phyloP scores from a whole-genome alignment of 2,329 filamentous ascomycete species.

The Corniculantispora saksenae region DNA sequence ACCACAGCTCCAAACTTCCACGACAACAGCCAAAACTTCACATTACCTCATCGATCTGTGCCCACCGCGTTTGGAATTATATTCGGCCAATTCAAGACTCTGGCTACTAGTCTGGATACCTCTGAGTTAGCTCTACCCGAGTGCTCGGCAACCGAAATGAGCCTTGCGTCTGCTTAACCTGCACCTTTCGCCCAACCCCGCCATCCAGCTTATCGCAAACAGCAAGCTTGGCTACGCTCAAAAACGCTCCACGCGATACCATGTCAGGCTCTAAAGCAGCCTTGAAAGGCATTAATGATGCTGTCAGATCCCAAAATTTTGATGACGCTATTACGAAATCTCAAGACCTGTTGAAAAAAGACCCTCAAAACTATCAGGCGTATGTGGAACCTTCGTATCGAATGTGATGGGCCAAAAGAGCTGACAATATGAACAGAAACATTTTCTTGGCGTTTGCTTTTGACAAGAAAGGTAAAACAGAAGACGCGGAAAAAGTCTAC shows the following conservation, averaged over 20 bases:
- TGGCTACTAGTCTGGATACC: not conserved
- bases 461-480: constrained; percentile 71
- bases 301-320: constrained; percentile 77
- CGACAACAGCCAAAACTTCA: constrained; percentile 27
- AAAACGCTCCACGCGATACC: constrained; percentile 19
- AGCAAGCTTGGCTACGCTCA: not conserved
- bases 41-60: constrained; percentile 9
- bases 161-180: not conserved
- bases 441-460: constrained; percentile 86
- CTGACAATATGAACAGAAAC: constrained; percentile 49
- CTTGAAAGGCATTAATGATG: constrained; percentile 78
- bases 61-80: not conserved
- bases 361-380: constrained; percentile 81
- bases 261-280: constrained; percentile 67
- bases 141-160: not conserved
- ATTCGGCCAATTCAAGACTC: not conserved
- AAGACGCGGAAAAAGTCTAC: constrained; percentile 78
- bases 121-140: not conserved
- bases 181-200: not conserved
- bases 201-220: not conserved
- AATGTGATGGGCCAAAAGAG: not conserved
- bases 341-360: constrained; percentile 67
- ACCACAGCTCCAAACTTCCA: constrained; percentile 28
- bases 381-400: constrained; percentile 41
- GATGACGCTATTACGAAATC: constrained; percentile 72